Evolutionary conservation across 495 filamentous ascomycete species (phyloP).

Genomic region (Penicillium cinerascens): DNA sequence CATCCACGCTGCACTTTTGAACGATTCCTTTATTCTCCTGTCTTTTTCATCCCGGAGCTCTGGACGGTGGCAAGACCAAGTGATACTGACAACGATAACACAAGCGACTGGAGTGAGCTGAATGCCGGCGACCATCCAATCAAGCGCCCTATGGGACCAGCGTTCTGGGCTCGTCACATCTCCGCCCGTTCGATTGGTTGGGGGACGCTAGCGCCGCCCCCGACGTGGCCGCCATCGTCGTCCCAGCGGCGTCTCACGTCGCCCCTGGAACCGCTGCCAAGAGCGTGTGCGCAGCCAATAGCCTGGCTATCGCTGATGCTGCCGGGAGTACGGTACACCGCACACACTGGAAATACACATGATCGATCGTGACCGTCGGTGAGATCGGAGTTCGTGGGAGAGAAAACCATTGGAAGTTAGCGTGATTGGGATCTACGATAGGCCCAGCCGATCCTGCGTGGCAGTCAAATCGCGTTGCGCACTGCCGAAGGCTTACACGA

Average conservation of each 20-base stretch:
- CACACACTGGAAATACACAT: neutral
- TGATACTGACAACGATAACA: neutral
- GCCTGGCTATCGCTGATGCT: neutral
- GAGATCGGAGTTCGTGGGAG: neutral
- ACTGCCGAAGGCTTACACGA: neutral
- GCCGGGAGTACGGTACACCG: neutral
- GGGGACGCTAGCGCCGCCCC: constrained; percentile 12
- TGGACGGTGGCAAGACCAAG: neutral
- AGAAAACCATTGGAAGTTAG: neutral
- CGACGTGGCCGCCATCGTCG: constrained; percentile 4
- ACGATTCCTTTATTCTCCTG: neutral
- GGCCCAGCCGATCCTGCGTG: constrained; percentile 3
- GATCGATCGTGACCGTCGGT: neutral
- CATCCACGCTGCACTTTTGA: neutral
- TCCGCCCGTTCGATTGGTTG: constrained; percentile 17
- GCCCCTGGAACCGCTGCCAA: constrained; percentile 28
- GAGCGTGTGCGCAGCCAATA: constrained; percentile 11
- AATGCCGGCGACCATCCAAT: neutral
- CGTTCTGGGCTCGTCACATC: constrained; percentile 22
- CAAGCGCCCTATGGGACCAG: constrained; percentile 2
- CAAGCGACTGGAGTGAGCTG: neutral
- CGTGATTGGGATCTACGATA: constrained; percentile 13
- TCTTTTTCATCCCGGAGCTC: neutral
- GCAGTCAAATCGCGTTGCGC: neutral
- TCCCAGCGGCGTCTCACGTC: constrained; percentile 18